These are phyloP conservation scores for Trichocladium antarcticum DNA, from an alignment of 495 filamentous ascomycete species.

Conservation along the genomic window DNA sequence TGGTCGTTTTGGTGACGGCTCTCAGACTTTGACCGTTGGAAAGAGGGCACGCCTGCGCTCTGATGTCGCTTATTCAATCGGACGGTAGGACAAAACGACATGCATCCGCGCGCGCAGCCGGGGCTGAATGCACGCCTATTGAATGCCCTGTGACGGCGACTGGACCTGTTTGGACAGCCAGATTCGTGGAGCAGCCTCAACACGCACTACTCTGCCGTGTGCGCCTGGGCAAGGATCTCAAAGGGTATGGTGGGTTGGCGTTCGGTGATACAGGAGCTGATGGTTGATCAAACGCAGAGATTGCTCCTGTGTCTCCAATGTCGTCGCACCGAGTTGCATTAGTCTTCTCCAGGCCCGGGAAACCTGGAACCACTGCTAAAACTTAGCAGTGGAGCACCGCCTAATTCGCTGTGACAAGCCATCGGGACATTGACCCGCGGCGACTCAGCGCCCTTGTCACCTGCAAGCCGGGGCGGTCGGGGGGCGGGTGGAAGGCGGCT, in stretches of 20 bases:
- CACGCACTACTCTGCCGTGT: background rate
- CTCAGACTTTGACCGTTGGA: background rate
- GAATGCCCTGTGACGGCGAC: background rate
- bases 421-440: constrained; percentile 1
- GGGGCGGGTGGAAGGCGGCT: background rate
- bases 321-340: constrained; percentile 15
- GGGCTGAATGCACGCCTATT: background rate
- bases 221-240: background rate
- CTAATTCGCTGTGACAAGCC: constrained; percentile 2
- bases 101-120: background rate
- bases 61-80: background rate
- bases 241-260: background rate
- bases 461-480: constrained; percentile 1
- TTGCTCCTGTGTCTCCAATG: constrained; percentile 13
- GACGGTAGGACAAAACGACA: background rate
- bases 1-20: background rate
- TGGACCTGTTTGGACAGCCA: background rate
- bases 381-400: constrained; percentile 7
- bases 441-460: constrained; percentile 2
- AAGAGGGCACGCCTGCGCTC: background rate
- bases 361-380: constrained; percentile 14
- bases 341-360: constrained; percentile 6
- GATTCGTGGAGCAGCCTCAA: background rate
- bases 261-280: constrained; percentile 2
- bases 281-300: constrained; percentile 16